Evolutionary conservation across 805 yeast species (phyloP), one percentile per base, ranked within the genome.

Genomic region (Sugiyamaella boreocaroliniensis): DNA sequence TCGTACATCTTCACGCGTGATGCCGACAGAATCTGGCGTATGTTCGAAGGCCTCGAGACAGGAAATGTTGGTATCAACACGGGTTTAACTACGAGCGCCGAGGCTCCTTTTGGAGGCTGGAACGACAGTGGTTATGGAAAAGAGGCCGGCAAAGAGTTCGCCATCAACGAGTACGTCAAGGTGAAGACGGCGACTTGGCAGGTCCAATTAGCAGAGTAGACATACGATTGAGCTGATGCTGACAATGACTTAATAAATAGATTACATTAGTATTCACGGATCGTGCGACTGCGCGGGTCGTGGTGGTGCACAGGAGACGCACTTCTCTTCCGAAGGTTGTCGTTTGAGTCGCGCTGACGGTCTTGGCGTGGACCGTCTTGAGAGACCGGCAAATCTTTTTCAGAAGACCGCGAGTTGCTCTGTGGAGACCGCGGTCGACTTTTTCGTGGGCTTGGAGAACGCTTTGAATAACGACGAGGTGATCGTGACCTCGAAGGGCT

Each of bases 41-140:
- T 84, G 4, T 83, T 86, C 32, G 89, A 84, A 67, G 78, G 73
- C 22, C 72, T 86, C 51, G 80, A 87, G 58, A 79, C 76, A 40
- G 95, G 95, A 45, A 86, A 86, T 92, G 77, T 87, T 51, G 93
- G 93, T 42, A 83, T 80, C 51, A 87, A 87, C 68, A 81, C 89
- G 7, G 92, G 93, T 20, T 71, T 78, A 14, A 78, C 86, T 49
- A 78, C 86, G 15, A 90, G 72, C 53, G 68, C 68, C 14, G 70
- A 74, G 26, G 58, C 69, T 42, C 76, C 76, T 1, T 90, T 90
- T 69, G 97, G 97, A n/a, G 97, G 97, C 45, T 86, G 77, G 75
- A 86, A 87, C 69, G 82, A 83, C 76, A 84, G 93, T 52, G 97
- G 97, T 71, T 76, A 85, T 56, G 97, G 97, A 66, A 82, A 95